Percentiles rank a stretch among this genome's conserved stretches.
These are phyloP conservation scores for Ascochyta rabiei DNA, from an alignment of 2,329 filamentous ascomycete species.

Conservation along the genomic window DNA sequence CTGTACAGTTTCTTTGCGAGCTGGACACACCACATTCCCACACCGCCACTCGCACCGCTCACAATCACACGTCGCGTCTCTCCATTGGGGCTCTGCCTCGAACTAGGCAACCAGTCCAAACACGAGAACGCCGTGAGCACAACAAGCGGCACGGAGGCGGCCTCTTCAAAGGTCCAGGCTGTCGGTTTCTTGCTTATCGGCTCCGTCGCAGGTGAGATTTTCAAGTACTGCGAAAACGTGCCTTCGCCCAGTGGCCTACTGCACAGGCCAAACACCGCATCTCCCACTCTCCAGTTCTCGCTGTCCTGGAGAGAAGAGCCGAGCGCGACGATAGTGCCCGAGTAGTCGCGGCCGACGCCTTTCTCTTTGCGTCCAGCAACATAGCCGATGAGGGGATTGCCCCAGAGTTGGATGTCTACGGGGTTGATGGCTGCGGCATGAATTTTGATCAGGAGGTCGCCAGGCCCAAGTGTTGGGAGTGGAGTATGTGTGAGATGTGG, in stretches of 20 bases:
- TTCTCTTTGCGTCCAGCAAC: conserved; percentile 36
- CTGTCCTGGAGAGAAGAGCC: conserved; percentile 19
- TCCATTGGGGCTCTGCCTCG: conserved; percentile 6
- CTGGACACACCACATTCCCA: conserved; percentile 46
- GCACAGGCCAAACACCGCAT: conserved; percentile 35
- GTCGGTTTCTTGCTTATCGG: conserved; percentile 34
- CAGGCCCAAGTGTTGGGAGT: conserved; percentile 18
- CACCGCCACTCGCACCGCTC: conserved; percentile 40
- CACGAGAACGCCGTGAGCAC: conserved; percentile 47
- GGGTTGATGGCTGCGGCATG: conserved; percentile 56
- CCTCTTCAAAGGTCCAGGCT: conserved; percentile 26
- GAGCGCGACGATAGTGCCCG: conserved; percentile 49
- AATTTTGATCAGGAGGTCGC: conserved; percentile 48
- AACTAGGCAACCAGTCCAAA: conserved; percentile 33
- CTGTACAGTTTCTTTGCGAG: conserved; percentile 46
- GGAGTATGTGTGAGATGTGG: conserved; percentile 32
- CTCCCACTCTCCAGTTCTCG: conserved; percentile 30
- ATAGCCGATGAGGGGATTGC: conserved; percentile 37
- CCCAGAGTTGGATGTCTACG: conserved; percentile 49
- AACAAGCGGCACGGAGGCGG: conserved; percentile 46
- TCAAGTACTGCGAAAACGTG: conserved; percentile 37
- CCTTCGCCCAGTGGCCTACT: conserved; percentile 31
- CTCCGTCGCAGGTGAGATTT: conserved; percentile 19
- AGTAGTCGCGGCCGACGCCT: conserved; percentile 55
- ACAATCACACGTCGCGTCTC: conserved; percentile 33